phyloP scores from a whole-genome alignment of 768 basidiomycete genomes.

The Tephrocybe rancida region DNA sequence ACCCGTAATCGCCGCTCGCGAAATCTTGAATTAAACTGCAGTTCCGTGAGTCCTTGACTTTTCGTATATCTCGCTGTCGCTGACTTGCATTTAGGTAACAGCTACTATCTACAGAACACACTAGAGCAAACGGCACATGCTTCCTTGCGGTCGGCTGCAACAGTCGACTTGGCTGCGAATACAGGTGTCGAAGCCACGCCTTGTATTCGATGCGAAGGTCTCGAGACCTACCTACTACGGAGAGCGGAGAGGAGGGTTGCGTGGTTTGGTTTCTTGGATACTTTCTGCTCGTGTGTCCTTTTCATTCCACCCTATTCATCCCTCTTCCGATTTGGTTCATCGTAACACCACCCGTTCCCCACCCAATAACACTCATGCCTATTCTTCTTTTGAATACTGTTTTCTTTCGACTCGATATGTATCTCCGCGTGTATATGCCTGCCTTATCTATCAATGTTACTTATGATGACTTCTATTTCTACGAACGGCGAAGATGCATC shows the following conservation, averaged over 20 bases:
- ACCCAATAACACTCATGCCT: background rate
- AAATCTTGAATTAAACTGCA: conserved; percentile 27
- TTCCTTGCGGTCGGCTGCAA: background rate
- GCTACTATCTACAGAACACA: background rate
- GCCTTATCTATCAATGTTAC: background rate
- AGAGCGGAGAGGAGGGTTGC: background rate
- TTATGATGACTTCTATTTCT: background rate
- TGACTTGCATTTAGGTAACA: background rate
- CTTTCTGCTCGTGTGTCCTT: background rate
- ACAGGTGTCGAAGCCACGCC: background rate
- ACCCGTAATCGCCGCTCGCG: conserved; percentile 20
- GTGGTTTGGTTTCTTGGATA: background rate
- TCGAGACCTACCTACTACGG: background rate
- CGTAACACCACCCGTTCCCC: background rate
- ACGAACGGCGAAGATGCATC: no score
- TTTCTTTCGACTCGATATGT: background rate
- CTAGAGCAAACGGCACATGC: background rate
- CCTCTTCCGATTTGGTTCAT: background rate
- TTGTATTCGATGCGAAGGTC: background rate
- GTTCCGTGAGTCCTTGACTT: background rate
- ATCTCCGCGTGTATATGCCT: background rate
- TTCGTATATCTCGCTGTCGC: background rate
- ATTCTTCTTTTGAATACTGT: background rate
- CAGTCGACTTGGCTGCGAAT: background rate
- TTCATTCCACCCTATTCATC: background rate